A percentile compares a stretch with the other conserved stretches of the same genome.
Evolutionary conservation across 2,329 filamentous ascomycete genomes (phyloP).

Genomic region (Aspergillus tubingensis): DNA sequence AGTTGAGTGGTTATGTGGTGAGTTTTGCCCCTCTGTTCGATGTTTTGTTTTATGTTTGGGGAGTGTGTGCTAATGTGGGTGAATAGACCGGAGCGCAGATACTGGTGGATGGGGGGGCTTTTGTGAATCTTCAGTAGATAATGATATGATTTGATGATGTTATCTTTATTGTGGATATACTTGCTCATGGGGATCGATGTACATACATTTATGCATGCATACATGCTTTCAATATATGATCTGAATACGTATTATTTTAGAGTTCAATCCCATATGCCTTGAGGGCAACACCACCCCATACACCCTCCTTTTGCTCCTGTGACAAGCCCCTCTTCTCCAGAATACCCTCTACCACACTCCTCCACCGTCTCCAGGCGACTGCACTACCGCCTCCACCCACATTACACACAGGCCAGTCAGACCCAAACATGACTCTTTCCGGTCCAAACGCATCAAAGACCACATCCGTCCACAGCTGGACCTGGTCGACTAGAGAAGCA

Average conservation of each 20-base stretch:
- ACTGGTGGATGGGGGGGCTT: conserved; percentile 83
- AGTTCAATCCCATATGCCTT: conserved; percentile 62
- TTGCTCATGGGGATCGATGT: background rate
- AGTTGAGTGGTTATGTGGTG: conserved; percentile 74
- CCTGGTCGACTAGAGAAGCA: conserved; percentile 53
- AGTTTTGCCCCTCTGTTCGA: too few species aligned
- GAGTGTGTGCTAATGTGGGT: background rate
- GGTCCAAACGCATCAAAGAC: conserved; percentile 73
- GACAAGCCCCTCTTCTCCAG: conserved; percentile 55
- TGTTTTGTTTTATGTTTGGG: too few species aligned
- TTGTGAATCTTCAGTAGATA: conserved; percentile 77
- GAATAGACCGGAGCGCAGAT: conserved; percentile 72
- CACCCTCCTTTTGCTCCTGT: conserved; percentile 62
- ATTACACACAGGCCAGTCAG: conserved; percentile 92
- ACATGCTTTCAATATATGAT: background rate
- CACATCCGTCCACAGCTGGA: conserved; percentile 71
- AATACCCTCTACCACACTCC: conserved; percentile 66
- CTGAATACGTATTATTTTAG: conserved; percentile 3
- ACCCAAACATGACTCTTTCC: conserved; percentile 79
- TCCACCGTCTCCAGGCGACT: conserved; percentile 75
- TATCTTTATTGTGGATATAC: background rate
- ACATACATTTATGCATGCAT: background rate
- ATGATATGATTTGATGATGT: background rate
- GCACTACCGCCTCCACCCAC: conserved; percentile 59
- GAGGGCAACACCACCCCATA: conserved; percentile 73